Evolutionary conservation across 441 rosid species (phyloP), one percentile per base, ranked within the genome.

Genomic region (Breynia disticha): DNA sequence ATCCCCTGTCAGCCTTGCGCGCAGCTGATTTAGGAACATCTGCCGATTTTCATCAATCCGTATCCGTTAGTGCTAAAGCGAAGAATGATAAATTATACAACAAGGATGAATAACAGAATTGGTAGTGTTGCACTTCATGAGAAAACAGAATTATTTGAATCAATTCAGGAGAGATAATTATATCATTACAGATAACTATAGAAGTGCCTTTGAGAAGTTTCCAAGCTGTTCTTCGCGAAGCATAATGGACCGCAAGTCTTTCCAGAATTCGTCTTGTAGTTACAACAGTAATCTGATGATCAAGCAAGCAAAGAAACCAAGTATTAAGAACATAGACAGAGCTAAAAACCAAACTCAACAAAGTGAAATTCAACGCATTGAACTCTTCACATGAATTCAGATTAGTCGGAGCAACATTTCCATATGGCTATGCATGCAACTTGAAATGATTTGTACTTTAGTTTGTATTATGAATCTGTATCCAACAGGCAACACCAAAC

Each of bases 171-270:
- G 53, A 22, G 37, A 37, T 22, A 22, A 38, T 35, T 22, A 53
- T 24, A 42, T 57, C 49, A 8, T 12, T 41, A 4, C 4, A 16
- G 5, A 7, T n/a, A 45, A 57, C 50, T 16, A 15, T 17, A 59
- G 24, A 35, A 55, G 22, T 83, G 89, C 93, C 98, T 75, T 89
- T 89, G 19, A 93, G 81, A 73, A 93, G 96, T 73, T 93, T 89
- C 97, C 97, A 89, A 19, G 98, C 98, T 78, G 79, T 75, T 65
- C 87, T 78, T 69, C 77, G 95, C 17, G 97, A 93, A 65, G 77
- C 78, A 76, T 84, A 73, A 66, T 79, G 77, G 52, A 83, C 67
- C 57, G 98, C 85, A 70, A 93, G 74, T 75, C 97, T 86, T 80
- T 93, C 97, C 44, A 93, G 74, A 45, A 89, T 32, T 61, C 97